Evolutionary conservation across 805 yeast species (phyloP), one percentile per base, ranked within the genome.

Genomic region (Lachancea kluyveri): DNA sequence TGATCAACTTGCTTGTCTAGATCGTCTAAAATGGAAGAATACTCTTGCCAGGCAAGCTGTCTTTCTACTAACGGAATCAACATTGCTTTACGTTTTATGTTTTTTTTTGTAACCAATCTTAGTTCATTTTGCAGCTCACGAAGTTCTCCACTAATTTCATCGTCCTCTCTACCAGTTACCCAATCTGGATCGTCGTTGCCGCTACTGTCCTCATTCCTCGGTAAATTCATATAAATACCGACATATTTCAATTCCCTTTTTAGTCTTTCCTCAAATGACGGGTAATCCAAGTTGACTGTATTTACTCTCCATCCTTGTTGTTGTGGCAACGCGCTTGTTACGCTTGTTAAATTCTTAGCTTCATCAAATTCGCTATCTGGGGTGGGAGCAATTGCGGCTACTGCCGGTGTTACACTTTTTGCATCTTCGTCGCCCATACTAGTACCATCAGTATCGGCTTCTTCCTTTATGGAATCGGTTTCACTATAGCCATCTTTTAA

Each of bases 1-100:
- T 85, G 96, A 54, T 92, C 98, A 21, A 92, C 88, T 59, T 92
- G 99, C 55, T 90, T 92, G 56, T 92, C 96, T 44, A 92, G 66
- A 52, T 92, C 97, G 36, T 92, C 97, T 37, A 87, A 59, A 32
- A 92, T 88, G 8, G 90, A 81, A 37, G 79, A 67, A 56, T 85
- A 92, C 56, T 92, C 98, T 54, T 90, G 96, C 77, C 88, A 92
- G 17, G 96, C 95, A 47, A 92, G 67, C 46, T 84, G 94, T 42
- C 83, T 92, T 45, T 87, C 90, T 10, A 92, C 70, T 1, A 79
- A 47, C 1, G 95, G 94, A 16, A 78, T 60, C 21, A 92, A 51
- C 24, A 65, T 61, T 37, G 72, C 67, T 56, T 84, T 84, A 33
- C 90, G 66, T 39, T 70, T 73, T 35, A 77, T 70, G 54, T 92